phyloP scores from a whole-genome alignment of 345 rosid species.

The Rhodamnia argentea region DNA sequence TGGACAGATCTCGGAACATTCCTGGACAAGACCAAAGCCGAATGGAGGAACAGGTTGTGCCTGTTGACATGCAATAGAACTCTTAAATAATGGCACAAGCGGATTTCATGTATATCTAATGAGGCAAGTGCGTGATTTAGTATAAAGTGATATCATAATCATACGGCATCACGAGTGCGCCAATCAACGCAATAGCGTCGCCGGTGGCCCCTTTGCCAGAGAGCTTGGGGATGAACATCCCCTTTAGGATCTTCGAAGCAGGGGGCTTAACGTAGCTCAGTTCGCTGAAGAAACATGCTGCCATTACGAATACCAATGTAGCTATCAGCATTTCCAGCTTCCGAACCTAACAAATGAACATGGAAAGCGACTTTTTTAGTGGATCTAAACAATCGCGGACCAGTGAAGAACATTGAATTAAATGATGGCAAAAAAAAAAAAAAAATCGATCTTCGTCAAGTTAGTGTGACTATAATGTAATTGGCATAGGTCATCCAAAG shows the following conservation, averaged over 20 bases:
- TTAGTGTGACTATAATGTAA: neutral
- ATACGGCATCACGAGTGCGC: conserved; percentile 12
- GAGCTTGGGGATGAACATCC: conserved; percentile 8
- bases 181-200: conserved; percentile 6
- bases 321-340: conserved; percentile 4
- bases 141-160: neutral
- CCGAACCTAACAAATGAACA: neutral
- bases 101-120: neutral
- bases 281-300: conserved; percentile 4
- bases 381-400: neutral
- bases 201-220: neutral
- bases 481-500: neutral
- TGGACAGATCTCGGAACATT: conserved; percentile 29
- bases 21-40: conserved; percentile 30
- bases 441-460: neutral
- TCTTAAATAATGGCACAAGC: neutral
- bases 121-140: neutral
- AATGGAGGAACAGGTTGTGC: conserved; percentile 29
- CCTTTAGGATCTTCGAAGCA: neutral
- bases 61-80: neutral
- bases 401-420: neutral
- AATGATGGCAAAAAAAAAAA: neutral
- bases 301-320: neutral
- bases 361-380: neutral
- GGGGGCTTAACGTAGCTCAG: conserved; percentile 1